Base-by-base conservation (phyloP, 129 eudicot genomes). In the Artemisia argyi region DNA sequence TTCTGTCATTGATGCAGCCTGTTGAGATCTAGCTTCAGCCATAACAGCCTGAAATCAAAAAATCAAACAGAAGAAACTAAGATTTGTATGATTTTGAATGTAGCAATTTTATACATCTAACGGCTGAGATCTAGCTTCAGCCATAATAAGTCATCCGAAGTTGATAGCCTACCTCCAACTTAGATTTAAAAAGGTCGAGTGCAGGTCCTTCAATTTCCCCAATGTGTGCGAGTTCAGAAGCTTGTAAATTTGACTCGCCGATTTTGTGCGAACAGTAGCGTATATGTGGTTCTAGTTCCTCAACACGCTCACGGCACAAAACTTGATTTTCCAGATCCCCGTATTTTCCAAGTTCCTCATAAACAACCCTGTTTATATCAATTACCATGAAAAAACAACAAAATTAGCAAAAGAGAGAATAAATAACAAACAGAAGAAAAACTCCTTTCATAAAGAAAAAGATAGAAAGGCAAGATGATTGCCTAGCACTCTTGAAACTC, bases 121-220 rank as follows among this genome's bases (percentile, higher is more conserved):
- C 46, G 1, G 11, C 46, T 39, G 46, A 39, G 2, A 39, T 39
- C 10, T 39, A 39, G 46, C 46, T 7, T 39, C 46, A 39, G 46
- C 46, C 46, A 39, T 5, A 35, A 35, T 39, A 39, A 39, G 26
- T 66, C 32, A 26, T 22, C 32, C 61, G 30, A 39, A 53, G 12
- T 72, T 18, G 42, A 35, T 47, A 66, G 70, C 59, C 65, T 35
- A 90, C 99, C 96, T 94, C 99, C 69, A 94, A 64, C 57, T 94
- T 94, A 56, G 97, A 86, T 83, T 80, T 94, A 74, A 94, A 90
- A 79, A 90, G 96, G 71, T 94, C 99, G 73, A 94, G 79, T 6
- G 99, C 99, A 74, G 97, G 99, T 71, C 99, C 99, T 81, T 94
- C 99, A 91, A 81, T 88, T 83, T 94, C 97, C 52, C 97, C 99